Evolutionary conservation across 108 stramenopile species (phyloP).

Genomic region (Pseudonitzschia delicatissima): DNA sequence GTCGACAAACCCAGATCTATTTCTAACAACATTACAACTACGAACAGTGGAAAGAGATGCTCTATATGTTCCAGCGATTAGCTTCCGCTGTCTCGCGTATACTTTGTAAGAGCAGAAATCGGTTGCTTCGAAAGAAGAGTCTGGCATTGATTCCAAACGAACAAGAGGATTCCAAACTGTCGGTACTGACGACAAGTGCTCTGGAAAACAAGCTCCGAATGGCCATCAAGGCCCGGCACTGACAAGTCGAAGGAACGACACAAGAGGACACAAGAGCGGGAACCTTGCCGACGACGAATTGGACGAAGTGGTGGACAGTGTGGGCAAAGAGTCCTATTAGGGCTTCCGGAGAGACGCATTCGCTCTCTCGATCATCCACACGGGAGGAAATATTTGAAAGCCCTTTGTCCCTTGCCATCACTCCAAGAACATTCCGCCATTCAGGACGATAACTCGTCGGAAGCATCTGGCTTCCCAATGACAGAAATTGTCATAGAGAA

Average conservation of each 20-base stretch:
- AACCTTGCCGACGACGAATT: background rate
- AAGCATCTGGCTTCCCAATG: too few relatives aligned
- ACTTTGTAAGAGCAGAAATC: constrained; percentile 14
- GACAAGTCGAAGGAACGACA: background rate
- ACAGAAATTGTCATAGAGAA: too few relatives aligned
- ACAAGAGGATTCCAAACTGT: background rate
- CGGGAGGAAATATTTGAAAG: too few relatives aligned
- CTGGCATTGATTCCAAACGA: background rate
- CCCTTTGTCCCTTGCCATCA: too few relatives aligned
- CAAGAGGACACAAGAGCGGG: background rate
- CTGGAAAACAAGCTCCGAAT: constrained; percentile 1
- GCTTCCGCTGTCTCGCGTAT: constrained; percentile 60
- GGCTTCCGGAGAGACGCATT: too few relatives aligned
- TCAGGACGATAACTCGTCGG: too few relatives aligned
- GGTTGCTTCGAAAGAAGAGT: background rate
- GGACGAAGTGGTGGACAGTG: too few relatives aligned
- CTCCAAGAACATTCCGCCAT: too few relatives aligned
- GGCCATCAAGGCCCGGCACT: background rate
- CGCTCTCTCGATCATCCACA: too few relatives aligned
- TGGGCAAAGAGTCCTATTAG: too few relatives aligned
- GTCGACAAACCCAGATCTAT: constrained; percentile 57
- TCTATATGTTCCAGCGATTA: constrained; percentile 62
- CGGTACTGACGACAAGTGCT: background rate
- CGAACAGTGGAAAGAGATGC: constrained; percentile 65
- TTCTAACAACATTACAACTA: constrained; percentile 65